A percentile compares a stretch with the other conserved stretches of the same genome.
Conservation (phyloP, 1,139 yeast genomes). For the Protomyces gravidus region DNA sequence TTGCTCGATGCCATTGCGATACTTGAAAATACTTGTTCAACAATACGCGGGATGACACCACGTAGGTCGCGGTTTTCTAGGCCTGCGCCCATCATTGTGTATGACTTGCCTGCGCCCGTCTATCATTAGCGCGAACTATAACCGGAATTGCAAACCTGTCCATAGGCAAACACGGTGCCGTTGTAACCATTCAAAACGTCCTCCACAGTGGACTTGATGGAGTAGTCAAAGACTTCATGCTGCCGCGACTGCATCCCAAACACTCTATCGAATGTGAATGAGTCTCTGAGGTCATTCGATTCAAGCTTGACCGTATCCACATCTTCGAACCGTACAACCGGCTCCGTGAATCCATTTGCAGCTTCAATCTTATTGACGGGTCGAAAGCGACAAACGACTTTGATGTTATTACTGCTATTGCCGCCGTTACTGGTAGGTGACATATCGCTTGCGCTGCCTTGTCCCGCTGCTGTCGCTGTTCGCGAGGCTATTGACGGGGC, state of each 20-base stretch:
- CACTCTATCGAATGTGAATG: conserved; percentile 64
- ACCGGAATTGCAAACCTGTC: conserved; percentile 47
- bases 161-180: conserved; percentile 81
- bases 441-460: no score
- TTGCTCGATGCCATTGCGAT: conserved; percentile 53
- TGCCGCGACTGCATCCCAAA: conserved; percentile 54
- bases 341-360: conserved; percentile 33
- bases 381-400: conserved; percentile 57
- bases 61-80: conserved; percentile 44
- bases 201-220: conserved; percentile 57
- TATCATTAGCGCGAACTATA: neutral
- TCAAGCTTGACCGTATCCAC: conserved; percentile 37
- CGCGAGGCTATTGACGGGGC: no score
- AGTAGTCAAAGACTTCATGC: conserved; percentile 57
- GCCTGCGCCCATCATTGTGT: conserved; percentile 71
- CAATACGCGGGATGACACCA: conserved; percentile 73
- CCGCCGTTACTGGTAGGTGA: no score
- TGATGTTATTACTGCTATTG: conserved; percentile 21
- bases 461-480: no score
- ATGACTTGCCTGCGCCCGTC: conserved; percentile 82
- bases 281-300: conserved; percentile 41
- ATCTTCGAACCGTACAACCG: conserved; percentile 40
- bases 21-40: conserved; percentile 58
- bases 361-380: conserved; percentile 47
- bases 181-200: conserved; percentile 68